These are phyloP conservation scores for Xylariales sp. DNA, from an alignment of 2,329 filamentous ascomycete genomes.

Conservation along the genomic window DNA sequence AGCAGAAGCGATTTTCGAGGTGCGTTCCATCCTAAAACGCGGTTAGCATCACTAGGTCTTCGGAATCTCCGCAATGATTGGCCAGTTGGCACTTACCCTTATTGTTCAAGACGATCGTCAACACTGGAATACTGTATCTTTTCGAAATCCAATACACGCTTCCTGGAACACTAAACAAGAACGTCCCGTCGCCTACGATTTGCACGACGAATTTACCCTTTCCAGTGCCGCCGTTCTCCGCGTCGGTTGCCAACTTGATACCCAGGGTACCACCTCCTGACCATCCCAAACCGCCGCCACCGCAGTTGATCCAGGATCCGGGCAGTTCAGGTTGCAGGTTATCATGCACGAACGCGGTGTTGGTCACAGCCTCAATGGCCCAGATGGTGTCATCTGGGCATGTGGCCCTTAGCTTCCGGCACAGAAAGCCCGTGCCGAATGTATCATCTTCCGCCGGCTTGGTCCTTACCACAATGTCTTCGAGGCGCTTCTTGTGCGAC, in stretches of 20 bases:
- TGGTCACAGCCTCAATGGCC: conserved; percentile 70
- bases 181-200: conserved; percentile 54
- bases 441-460: conserved; percentile 57
- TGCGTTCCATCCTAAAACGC: conserved; percentile 50
- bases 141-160: conserved; percentile 53
- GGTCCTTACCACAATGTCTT: conserved; percentile 51
- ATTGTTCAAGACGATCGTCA: conserved; percentile 54
- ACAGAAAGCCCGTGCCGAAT: conserved; percentile 50
- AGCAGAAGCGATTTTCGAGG: conserved; percentile 52
- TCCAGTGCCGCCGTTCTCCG: conserved; percentile 35
- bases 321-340: conserved; percentile 57
- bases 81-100: conserved; percentile 33
- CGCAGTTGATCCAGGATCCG: conserved; percentile 48
- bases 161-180: conserved; percentile 48
- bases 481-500: conserved; percentile 54
- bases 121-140: conserved; percentile 48
- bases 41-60: neutral
- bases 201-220: conserved; percentile 49
- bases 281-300: conserved; percentile 49
- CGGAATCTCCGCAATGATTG: neutral
- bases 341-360: conserved; percentile 61
- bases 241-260: conserved; percentile 41
- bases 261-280: conserved; percentile 46
- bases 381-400: conserved; percentile 57
- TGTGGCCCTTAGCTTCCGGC: conserved; percentile 28